These are phyloP conservation scores for Russula vinacea DNA, from an alignment of 768 basidiomycete genomes.

Conservation along the genomic window DNA sequence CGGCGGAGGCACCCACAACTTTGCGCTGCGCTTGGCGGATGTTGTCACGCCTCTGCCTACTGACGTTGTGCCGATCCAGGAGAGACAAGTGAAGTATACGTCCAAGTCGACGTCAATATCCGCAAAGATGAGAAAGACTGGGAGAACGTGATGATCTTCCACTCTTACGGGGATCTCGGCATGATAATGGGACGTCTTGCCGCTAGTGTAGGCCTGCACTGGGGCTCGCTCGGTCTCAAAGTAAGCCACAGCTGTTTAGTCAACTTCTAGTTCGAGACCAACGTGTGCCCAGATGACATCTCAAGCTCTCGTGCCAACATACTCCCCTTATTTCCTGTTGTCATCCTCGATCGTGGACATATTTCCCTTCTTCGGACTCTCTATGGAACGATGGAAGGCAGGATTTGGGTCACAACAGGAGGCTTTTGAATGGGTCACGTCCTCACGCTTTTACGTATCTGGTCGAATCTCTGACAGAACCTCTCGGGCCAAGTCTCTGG, in stretches of 20 bases:
- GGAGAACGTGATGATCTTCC: conserved; percentile 52
- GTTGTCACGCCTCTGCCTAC: conserved; percentile 40
- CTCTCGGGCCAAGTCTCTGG: conserved; percentile 41
- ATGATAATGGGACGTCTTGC: conserved; percentile 63
- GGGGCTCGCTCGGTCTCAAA: conserved; percentile 58
- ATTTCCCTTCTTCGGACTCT: conserved; percentile 55
- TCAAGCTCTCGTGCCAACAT: conserved; percentile 38
- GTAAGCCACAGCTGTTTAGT: conserved; percentile 36
- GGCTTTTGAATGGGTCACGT: conserved; percentile 56
- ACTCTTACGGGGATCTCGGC: conserved; percentile 67
- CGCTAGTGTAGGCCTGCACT: conserved; percentile 47
- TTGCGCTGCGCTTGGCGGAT: conserved; percentile 47
- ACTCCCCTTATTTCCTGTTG: conserved; percentile 47
- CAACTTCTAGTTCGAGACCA: neutral
- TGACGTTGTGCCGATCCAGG: conserved; percentile 25
- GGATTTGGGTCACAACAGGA: conserved; percentile 56
- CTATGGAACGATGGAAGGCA: conserved; percentile 46
- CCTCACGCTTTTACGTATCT: conserved; percentile 53
- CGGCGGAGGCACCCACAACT: conserved; percentile 60
- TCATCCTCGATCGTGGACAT: conserved; percentile 50
- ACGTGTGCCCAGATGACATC: conserved; percentile 40
- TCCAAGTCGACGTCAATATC: conserved; percentile 64
- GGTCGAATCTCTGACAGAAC: conserved; percentile 35
- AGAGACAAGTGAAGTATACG: conserved; percentile 32
- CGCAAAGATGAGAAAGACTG: conserved; percentile 50